phyloP scores from a whole-genome alignment of 805 yeast species.

The Kazachstania taianensis region DNA sequence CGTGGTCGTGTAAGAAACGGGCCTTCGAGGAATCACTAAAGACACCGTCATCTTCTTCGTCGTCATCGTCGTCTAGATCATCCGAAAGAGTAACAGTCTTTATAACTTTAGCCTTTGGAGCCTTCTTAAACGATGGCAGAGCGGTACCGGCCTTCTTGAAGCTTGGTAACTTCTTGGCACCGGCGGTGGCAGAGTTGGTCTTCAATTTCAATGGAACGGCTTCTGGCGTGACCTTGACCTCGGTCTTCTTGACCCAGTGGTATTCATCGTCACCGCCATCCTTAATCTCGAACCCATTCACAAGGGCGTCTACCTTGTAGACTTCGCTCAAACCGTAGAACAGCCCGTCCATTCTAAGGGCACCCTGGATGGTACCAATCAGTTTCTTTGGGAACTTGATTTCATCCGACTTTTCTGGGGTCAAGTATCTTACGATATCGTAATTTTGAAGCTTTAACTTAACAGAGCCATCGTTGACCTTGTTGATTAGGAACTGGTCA shows the following conservation, averaged over 20 bases:
- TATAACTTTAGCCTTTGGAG: conserved; percentile 9
- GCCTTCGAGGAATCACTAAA: conserved; percentile 37
- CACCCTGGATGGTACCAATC: conserved; percentile 31
- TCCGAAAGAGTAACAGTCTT: conserved; percentile 12
- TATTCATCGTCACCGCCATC: conserved; percentile 28
- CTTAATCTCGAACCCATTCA: conserved; percentile 46
- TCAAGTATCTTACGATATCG: conserved; percentile 41
- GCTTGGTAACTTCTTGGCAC: conserved; percentile 10
- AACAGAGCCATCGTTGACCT: conserved; percentile 42
- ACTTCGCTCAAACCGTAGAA: conserved; percentile 41
- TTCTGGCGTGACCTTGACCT: conserved; percentile 32
- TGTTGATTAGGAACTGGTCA: conserved; percentile 47
- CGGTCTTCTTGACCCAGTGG: conserved; percentile 39
- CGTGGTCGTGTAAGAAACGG: conserved; percentile 40
- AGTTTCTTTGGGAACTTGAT: conserved; percentile 40
- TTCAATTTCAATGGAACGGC: conserved; percentile 22
- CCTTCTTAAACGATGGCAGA: conserved; percentile 21
- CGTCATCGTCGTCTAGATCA: conserved; percentile 28
- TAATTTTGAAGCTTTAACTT: conserved; percentile 30
- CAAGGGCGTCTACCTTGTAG: conserved; percentile 45
- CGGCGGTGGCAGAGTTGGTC: conserved; percentile 11
- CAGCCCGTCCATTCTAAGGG: conserved; percentile 37
- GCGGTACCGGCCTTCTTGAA: conserved; percentile 13
- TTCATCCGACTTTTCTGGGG: conserved; percentile 39
- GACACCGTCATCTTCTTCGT: conserved; percentile 33